Evolutionary conservation across 495 filamentous ascomycete species (phyloP), one percentile per base, ranked within the genome.

Genomic region (Monascus purpureus): DNA sequence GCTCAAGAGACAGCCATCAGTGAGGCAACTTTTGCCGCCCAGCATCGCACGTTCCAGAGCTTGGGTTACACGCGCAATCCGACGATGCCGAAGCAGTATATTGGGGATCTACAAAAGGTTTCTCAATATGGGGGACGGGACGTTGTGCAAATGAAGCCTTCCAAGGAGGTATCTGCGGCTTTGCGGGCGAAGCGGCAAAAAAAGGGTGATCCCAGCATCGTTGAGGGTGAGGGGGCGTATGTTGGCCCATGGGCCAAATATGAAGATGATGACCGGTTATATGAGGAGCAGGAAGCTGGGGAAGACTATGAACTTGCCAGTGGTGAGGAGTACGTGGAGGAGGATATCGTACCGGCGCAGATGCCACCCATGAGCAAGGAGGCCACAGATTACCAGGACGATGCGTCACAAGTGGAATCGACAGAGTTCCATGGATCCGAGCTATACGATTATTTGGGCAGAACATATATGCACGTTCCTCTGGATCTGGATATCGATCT

Each of bases 191-290:
- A 79, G 44, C 63, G 90, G 20, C 83, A 94, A 55, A 71, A 59
- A 41, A 93, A 83, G 52, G 90, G 90, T 6, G 77, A 88, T 50
- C 64, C 82, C 17, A 75, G 75, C 32, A 64, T 94, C 23, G 74
- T 87, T 0, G 82, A 93, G 40, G 90, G 90, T 0, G 77, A 82
- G 4, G 77, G 75, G 23, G 75, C 84, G 16, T 96, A 95, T 53
- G 67, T 87, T 17, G 92, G 90, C 1, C 92, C 90, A 0, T 99
- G 92, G 92, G 90, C 92, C 17, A 72, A 68, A 49, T 96, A 90
- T 41, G 71, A 79, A 36, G 64, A 72, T 38, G 63, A 75, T 23
- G 61, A 67, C 37, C 53, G 65, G 23, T 61, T 72, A 36, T 83
- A 80, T 39, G 75, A 86, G 46, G 61, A 69, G 15, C 52, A 65